Conservation (phyloP, 2,329 filamentous ascomycete genomes). For the Aspergillus ustus region DNA sequence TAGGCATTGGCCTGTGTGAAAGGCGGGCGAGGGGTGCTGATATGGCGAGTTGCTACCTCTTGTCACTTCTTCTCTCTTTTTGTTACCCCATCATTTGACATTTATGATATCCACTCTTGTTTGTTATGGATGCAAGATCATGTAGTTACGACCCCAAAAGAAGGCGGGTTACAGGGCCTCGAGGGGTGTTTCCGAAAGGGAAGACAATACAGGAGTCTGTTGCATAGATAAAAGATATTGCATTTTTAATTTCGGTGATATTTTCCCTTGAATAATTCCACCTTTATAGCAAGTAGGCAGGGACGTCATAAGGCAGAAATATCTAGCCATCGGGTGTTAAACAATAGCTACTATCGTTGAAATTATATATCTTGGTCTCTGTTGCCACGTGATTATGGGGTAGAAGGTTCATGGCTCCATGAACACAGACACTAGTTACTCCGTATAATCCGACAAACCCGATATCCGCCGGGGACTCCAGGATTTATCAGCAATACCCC, state of each 20-base stretch:
- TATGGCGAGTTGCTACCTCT: constrained; percentile 7
- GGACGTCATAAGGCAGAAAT: neutral
- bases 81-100: constrained; percentile 8
- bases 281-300: neutral
- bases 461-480: neutral
- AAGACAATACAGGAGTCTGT: constrained; percentile 16
- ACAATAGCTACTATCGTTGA: too few relatives aligned
- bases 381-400: neutral
- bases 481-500: neutral
- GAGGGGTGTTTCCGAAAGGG: constrained; percentile 3
- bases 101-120: constrained; percentile 17
- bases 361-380: neutral
- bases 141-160: neutral
- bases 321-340: neutral
- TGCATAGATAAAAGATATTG: constrained; percentile 21
- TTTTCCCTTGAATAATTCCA: neutral
- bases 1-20: constrained; percentile 17
- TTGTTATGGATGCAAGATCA: constrained; percentile 11
- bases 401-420: neutral
- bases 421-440: neutral
- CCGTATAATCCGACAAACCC: neutral
- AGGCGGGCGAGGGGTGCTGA: neutral
- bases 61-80: constrained; percentile 9
- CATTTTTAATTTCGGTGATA: neutral
- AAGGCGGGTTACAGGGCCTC: neutral